Evolutionary conservation across 352 stramenopile genomes (phyloP).

Genomic region (Globisporangium echinulatum): DNA sequence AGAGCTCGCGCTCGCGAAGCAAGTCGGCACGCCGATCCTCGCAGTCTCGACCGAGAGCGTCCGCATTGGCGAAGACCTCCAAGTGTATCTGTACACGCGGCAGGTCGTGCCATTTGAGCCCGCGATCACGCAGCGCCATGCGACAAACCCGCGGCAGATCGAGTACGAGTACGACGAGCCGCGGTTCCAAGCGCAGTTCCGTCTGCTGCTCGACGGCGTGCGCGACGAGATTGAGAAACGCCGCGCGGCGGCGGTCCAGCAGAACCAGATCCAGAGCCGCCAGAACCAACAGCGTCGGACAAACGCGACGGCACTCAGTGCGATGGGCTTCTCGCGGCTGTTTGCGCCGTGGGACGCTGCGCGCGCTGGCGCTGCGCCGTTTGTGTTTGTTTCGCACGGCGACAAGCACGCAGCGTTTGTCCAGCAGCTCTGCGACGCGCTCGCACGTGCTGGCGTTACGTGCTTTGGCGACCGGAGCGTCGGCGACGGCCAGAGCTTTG

Average conservation of each 20-base stretch:
- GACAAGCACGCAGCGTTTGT: constrained; percentile 72
- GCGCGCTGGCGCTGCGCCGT: constrained; percentile 23
- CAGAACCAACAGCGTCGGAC: constrained; percentile 12
- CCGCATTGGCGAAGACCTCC: constrained; percentile 59
- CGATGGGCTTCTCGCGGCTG: constrained; percentile 33
- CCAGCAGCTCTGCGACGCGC: constrained; percentile 50
- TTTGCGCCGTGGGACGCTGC: constrained; percentile 58
- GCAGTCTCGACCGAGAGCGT: constrained; percentile 67
- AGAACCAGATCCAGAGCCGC: constrained; percentile 27
- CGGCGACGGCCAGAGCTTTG: constrained; percentile 48
- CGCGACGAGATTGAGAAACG: constrained; percentile 81
- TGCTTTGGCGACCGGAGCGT: constrained; percentile 68
- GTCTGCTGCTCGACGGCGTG: constrained; percentile 69
- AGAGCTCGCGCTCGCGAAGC: constrained; percentile 72
- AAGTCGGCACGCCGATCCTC: constrained; percentile 71
- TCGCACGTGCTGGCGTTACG: constrained; percentile 39
- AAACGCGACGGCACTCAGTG: neutral
- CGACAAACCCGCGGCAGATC: constrained; percentile 53
- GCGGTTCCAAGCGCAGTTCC: constrained; percentile 71
- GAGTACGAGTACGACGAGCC: constrained; percentile 75
- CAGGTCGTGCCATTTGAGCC: constrained; percentile 78
- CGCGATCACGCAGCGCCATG: constrained; percentile 52
- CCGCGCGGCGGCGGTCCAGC: constrained; percentile 33
- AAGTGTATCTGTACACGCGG: constrained; percentile 82
- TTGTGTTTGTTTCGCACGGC: constrained; percentile 76